Percentiles rank a stretch among this genome's conserved stretches.
phyloP scores from a whole-genome alignment of 2,329 filamentous ascomycete genomes.

The Paraconiothyrium sp. region DNA sequence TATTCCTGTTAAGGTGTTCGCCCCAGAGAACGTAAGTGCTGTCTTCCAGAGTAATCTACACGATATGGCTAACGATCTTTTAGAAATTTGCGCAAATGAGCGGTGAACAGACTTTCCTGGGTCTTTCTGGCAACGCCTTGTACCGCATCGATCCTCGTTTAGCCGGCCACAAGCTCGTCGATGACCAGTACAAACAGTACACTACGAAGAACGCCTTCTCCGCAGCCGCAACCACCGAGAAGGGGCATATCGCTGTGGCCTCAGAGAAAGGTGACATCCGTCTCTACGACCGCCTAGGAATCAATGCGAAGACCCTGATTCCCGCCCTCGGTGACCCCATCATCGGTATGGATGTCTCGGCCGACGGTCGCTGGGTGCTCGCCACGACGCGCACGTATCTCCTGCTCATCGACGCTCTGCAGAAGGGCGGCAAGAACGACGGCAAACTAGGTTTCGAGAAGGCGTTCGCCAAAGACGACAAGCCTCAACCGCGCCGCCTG shows the following conservation, averaged over 20 bases:
- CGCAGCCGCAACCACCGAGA: conserved; percentile 90
- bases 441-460: conserved; percentile 98
- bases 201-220: conserved; percentile 97
- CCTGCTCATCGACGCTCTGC: conserved; percentile 88
- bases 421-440: conserved; percentile 93
- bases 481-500: conserved; percentile 91
- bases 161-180: conserved; percentile 89
- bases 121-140: conserved; percentile 89
- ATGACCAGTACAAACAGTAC: conserved; percentile 94
- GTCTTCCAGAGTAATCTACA: not conserved
- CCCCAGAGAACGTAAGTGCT: conserved; percentile 78
- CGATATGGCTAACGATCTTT: conserved; percentile 32
- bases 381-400: conserved; percentile 95
- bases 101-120: conserved; percentile 91
- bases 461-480: conserved; percentile 88
- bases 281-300: conserved; percentile 93
- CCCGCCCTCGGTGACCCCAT: conserved; percentile 95
- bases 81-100: conserved; percentile 98
- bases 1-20: conserved; percentile 90
- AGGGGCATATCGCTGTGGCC: conserved; percentile 95
- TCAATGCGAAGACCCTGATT: conserved; percentile 97
- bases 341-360: conserved; percentile 92
- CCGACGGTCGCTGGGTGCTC: conserved; percentile 94
- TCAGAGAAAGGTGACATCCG: conserved; percentile 98
- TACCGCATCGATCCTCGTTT: conserved; percentile 94